Evolutionary conservation across 352 stramenopile species (phyloP), one percentile per base, ranked within the genome.

Genomic region (Globisporangium irregulare): DNA sequence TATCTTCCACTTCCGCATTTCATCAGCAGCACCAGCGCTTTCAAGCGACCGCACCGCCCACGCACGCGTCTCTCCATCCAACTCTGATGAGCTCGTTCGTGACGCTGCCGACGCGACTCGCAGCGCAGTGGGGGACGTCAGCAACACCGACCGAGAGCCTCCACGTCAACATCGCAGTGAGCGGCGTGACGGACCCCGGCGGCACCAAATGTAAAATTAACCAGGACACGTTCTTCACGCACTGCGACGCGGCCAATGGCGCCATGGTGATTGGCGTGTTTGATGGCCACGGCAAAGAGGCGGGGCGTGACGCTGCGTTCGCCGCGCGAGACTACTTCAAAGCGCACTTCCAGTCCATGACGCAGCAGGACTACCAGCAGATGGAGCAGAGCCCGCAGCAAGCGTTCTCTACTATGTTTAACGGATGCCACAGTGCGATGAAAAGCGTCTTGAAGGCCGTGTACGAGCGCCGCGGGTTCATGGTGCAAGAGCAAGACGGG

Each of bases 141-240:
- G 1, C 46, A 12, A 1, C 8, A 6, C 14, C 46, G 20, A n/a
- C 9, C 10, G 41, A 25, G 9, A 34, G 41, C 20, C 27, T n/a
- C 14, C 25, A 27, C 7, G 60, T 72, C n/a, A 54, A 71, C 1
- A n/a, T 83, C 27, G 75, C 73, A 0, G 79, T 72, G 29, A 87
- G 80, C 41, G 85, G 81, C 27, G 67, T 86, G 65, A 90, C 78
- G 14, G 77, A 91, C 66, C 75, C 80, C 0, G 87, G 87, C 15
- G 78, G 80, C 59, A 69, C 72, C n/a, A 75, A 84, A 62, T 77
- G 77, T 56, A 63, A 70, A 29, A 74, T 86, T 69, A 98, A 98
- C 73, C 92, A 98, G 76, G 92, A 98, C 67, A 83, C 91, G 25
- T 95, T 90, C 76, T 96, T 97, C 69, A 77, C 86, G 29, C 86